phyloP scores from a whole-genome alignment of 805 yeast genomes.

The Teunomyces aglyptinius region DNA sequence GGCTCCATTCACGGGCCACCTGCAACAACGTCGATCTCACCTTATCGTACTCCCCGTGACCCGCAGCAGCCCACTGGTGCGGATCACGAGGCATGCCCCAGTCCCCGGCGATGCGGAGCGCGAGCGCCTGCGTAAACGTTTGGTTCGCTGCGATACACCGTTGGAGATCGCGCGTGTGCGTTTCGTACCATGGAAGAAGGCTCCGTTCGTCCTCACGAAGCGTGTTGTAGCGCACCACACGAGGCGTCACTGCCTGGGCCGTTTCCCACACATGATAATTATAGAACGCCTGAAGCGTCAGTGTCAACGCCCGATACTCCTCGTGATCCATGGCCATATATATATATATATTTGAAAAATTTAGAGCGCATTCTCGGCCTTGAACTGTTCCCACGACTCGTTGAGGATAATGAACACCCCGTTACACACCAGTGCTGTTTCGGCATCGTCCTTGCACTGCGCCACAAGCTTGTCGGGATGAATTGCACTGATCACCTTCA shows the following conservation, averaged over 20 bases:
- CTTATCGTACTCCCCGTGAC: constrained; percentile 50
- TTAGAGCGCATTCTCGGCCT: constrained; percentile 15
- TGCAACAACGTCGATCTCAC: constrained; percentile 57
- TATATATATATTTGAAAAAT: not conserved
- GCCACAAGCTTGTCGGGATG: constrained; percentile 76
- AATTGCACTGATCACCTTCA: constrained; percentile 75
- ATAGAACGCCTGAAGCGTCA: constrained; percentile 35
- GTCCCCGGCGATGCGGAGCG: constrained; percentile 39
- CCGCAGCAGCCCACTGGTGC: constrained; percentile 41
- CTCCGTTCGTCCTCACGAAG: constrained; percentile 40
- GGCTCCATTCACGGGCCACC: constrained; percentile 60
- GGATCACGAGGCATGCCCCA: constrained; percentile 51
- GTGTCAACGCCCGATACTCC: constrained; percentile 36
- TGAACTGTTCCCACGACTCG: constrained; percentile 59
- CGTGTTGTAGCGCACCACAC: constrained; percentile 22
- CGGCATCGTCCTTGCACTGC: constrained; percentile 45
- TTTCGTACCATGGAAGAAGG: constrained; percentile 50
- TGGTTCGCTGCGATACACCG: constrained; percentile 47
- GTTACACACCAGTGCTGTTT: constrained; percentile 81
- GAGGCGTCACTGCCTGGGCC: constrained; percentile 32
- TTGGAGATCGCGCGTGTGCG: constrained; percentile 38
- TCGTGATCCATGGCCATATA: constrained; percentile 29
- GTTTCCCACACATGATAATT: constrained; percentile 32
- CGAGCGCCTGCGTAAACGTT: constrained; percentile 42
- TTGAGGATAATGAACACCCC: constrained; percentile 80